These are phyloP conservation scores for Albifimbria verrucaria DNA, from an alignment of 2,329 filamentous ascomycete genomes.

Conservation along the genomic window DNA sequence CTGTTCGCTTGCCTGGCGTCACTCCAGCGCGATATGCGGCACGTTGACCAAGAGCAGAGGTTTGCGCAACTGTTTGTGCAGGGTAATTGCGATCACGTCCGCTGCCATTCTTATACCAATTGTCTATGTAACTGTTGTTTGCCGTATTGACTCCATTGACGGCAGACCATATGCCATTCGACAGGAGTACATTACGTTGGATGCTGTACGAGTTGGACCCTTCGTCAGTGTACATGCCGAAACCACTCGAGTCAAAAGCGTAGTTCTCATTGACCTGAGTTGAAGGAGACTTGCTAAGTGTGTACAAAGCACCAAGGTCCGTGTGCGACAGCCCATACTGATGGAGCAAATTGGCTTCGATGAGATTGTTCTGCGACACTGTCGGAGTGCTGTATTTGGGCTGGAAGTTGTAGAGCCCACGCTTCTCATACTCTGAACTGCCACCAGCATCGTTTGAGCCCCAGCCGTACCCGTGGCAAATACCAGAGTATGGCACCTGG, in stretches of 20 bases:
- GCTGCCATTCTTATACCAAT: neutral
- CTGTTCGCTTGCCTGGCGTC: neutral
- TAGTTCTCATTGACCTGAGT: neutral
- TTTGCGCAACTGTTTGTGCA: neutral
- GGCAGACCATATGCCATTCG: neutral
- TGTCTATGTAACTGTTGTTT: neutral
- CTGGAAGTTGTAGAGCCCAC: neutral
- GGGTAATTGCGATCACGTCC: neutral
- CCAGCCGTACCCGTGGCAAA: neutral
- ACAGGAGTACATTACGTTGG: neutral
- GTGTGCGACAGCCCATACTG: neutral
- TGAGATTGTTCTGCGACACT: neutral
- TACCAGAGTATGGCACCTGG: neutral
- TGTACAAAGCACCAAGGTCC: conserved; percentile 1
- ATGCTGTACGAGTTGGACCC: neutral
- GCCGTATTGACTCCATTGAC: neutral
- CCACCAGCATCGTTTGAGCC: conserved; percentile 2
- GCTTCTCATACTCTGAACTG: neutral
- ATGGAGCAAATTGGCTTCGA: conserved; percentile 1
- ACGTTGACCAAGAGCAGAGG: neutral
- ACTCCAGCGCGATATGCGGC: neutral
- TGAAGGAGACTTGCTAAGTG: neutral
- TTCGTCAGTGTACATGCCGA: neutral
- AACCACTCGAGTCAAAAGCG: neutral
- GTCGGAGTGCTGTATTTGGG: neutral